Evolutionary conservation across 306 rosid genomes (phyloP).

Genomic region (Fagus sylvatica): DNA sequence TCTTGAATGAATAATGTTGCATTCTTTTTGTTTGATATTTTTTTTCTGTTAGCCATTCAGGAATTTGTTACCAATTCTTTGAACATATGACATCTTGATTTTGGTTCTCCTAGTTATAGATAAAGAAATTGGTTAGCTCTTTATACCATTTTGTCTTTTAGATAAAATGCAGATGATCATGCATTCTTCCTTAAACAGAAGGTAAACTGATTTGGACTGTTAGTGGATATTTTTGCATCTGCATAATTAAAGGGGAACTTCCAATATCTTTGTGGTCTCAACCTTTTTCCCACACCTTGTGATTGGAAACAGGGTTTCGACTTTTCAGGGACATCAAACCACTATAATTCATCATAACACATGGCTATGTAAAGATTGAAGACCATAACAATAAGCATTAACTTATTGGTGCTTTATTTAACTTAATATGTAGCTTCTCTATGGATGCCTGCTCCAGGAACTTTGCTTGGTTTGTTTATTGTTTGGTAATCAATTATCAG

Average conservation of each 20-base stretch:
- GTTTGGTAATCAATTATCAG: not conserved
- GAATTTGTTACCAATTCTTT: not conserved
- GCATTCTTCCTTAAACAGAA: not conserved
- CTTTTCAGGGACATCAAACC: not conserved
- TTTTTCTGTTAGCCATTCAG: not conserved
- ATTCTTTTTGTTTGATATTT: not conserved
- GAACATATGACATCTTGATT: not conserved
- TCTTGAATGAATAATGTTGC: conserved; percentile 1
- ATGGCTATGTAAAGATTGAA: not conserved
- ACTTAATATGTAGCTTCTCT: not conserved
- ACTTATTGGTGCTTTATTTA: too few species aligned
- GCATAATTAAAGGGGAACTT: not conserved
- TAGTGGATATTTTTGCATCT: not conserved
- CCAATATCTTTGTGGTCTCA: not conserved
- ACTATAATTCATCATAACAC: not conserved
- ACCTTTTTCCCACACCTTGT: not conserved
- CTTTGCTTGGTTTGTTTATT: not conserved
- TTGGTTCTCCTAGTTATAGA: not conserved
- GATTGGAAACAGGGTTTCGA: not conserved
- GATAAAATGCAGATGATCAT: not conserved
- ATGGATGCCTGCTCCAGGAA: not conserved
- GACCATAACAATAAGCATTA: not conserved
- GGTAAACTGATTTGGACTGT: not conserved
- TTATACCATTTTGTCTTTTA: not conserved
- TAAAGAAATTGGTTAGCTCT: not conserved